Evolutionary conservation across 345 rosid genomes (phyloP), one percentile per base, ranked within the genome.

Genomic region (Rhodamnia rubescens): DNA sequence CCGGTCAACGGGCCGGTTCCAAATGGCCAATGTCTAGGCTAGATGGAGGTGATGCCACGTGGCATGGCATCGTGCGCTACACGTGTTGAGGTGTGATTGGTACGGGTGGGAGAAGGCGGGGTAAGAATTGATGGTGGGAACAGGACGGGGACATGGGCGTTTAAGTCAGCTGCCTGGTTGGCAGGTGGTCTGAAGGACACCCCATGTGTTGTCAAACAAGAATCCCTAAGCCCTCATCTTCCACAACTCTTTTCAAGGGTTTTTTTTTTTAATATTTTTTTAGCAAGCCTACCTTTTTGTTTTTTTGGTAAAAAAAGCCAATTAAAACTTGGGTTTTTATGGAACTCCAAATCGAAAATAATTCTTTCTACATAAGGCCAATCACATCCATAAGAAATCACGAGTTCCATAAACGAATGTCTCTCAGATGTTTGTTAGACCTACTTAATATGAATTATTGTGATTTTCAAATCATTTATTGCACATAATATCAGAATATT

Each of bases 111-210:
- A 61, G 42, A 64, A 64, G 75, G 42, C 29, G 75, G 80, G 47
- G 26, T 9, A 10, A 36, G 80, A 9, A 36, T 69, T 69, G 80
- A 69, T 36, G 81, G 81, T 84, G 74, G 85, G 74, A 83, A 87
- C 47, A 89, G 93, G 92, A 89, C 84, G 90, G 90, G 88, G 91
- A 90, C 93, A 90, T 83, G 26, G 89, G 55, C 86, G 74, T 90
- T 90, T 74, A 89, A 90, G 89, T 82, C 87, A 88, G 86, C 87
- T 87, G 93, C 88, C 88, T 75, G 92, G 90, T 92, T 92, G 93
- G 93, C 92, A 89, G 91, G 92, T 83, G 86, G 12, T 84, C 93
- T 86, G 89, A 85, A 87, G 91, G 89, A 91, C 87, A 15, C 29
- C 89, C 88, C 93, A 91, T 91, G 91, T 89, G 91, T 91, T 89